Evolutionary conservation across 2,329 filamentous ascomycete genomes (phyloP).

Genomic region (Tolypocladium ophioglossoides): DNA sequence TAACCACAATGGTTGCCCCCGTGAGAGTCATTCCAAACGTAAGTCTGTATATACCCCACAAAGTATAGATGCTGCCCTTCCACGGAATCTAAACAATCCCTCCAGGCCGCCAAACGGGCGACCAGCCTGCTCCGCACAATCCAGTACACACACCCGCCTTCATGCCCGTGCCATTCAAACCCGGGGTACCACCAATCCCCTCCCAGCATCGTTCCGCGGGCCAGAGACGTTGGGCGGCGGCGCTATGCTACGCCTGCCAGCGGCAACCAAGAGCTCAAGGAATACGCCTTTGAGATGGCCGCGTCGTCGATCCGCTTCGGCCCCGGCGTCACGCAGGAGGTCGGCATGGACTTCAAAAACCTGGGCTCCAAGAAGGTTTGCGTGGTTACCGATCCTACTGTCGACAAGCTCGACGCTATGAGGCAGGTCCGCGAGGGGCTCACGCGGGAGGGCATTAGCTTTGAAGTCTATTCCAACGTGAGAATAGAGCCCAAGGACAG

Average conservation of each 20-base stretch:
- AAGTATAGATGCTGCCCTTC: not conserved
- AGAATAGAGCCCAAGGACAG: slow-evolving; percentile 90
- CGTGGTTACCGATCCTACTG: slow-evolving; percentile 81
- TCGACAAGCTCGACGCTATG: slow-evolving; percentile 79
- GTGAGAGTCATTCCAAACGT: slow-evolving; percentile 24
- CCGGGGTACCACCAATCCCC: slow-evolving; percentile 63
- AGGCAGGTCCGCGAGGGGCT: slow-evolving; percentile 77
- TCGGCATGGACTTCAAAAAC: slow-evolving; percentile 96
- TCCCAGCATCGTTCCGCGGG: slow-evolving; percentile 42
- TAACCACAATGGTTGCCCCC: slow-evolving; percentile 14
- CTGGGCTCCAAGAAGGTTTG: slow-evolving; percentile 78
- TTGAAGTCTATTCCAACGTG: slow-evolving; percentile 70
- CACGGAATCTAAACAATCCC: not conserved
- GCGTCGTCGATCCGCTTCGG: slow-evolving; percentile 92
- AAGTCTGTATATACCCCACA: slow-evolving; percentile 8
- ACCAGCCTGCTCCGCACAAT: slow-evolving; percentile 74
- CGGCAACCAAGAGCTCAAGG: slow-evolving; percentile 54
- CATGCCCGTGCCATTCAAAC: slow-evolving; percentile 88
- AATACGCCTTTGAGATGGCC: slow-evolving; percentile 99
- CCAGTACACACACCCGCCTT: slow-evolving; percentile 78
- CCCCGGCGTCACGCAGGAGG: slow-evolving; percentile 84
- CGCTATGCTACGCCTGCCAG: slow-evolving; percentile 62
- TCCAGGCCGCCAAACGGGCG: slow-evolving; percentile 51
- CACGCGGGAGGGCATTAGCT: slow-evolving; percentile 66
- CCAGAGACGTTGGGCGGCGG: slow-evolving; percentile 24